Base-by-base conservation (phyloP, 2,329 filamentous ascomycete genomes). In the Fusarium papillatum region DNA sequence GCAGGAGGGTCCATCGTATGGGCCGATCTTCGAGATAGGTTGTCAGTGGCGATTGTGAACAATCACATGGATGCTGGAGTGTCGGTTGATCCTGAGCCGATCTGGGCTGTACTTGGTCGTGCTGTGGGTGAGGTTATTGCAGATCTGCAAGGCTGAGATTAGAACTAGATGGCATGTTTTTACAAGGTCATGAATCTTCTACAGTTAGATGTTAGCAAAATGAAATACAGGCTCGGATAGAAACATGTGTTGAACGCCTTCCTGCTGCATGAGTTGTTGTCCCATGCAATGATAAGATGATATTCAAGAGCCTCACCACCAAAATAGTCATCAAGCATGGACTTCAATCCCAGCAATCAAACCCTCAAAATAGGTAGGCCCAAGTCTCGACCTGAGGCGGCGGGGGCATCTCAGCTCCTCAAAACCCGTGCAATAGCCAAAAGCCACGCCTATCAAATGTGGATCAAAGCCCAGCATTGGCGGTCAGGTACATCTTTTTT, bases 51-150 rank as follows among this genome's bases (percentile, higher is more conserved):
- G 5, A 68, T 68, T 22, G 46, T 48, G 13, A 36, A 68, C 31
- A 68, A 68, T n/a, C 46, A 68, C 24, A 68, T 68, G 66, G 60
- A 68, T 24, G 36, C 66, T 24, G 65, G 38, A 7, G 39, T 62
- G 24, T 43, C 34, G 38, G 26, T 36, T 34, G 64, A 66, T n/a
- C 64, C 64, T 36, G 53, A 61, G 64, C 63, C 63, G 6, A 55
- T 64, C 61, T 64, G 61, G 61, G 43, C 43, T 11, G 41, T 29
- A 5, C 61, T 64, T 29, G 61, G 43, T 13, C 61, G 61, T 24
- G 61, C 61, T 39, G 46, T 64, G 13, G 43, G 61, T n/a, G 43
- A 64, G 31, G 43, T 64, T 19, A 64, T 39, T 26, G 61, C 61
- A 17, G 61, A 64, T 13, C 46, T 64, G 8, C 26, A 48, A 34